Conservation (phyloP, 2,329 filamentous ascomycete genomes). For the Beauveria asiatica region DNA sequence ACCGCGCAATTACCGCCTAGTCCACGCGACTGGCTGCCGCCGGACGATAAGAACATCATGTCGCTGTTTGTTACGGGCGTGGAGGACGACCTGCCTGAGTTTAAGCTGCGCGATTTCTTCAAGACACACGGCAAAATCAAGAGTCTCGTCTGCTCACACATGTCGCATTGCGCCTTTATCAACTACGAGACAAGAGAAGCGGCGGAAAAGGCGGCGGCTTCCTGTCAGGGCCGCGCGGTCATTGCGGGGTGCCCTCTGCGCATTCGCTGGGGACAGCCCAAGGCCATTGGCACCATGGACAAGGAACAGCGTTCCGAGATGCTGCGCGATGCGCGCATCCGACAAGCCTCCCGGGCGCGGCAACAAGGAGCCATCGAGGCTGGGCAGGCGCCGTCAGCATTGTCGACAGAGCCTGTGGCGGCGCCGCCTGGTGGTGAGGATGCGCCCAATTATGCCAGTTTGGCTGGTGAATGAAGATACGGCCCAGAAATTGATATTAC, state of each 20-base stretch:
- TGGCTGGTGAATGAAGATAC: conserved; percentile 62
- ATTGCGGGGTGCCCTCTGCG: conserved; percentile 85
- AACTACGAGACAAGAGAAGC: conserved; percentile 82
- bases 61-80: conserved; percentile 92
- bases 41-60: conserved; percentile 75
- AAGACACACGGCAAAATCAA: conserved; percentile 81
- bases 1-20: conserved; percentile 69
- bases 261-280: conserved; percentile 88
- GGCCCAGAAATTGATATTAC: conserved; percentile 11
- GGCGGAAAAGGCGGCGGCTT: conserved; percentile 76
- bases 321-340: conserved; percentile 58
- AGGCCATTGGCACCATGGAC: conserved; percentile 85
- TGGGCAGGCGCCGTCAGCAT: conserved; percentile 17
- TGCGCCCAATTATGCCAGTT: conserved; percentile 69
- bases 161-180: conserved; percentile 93
- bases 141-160: conserved; percentile 90
- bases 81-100: conserved; percentile 91
- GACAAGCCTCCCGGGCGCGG: conserved; percentile 28
- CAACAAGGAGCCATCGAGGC: conserved; percentile 24
- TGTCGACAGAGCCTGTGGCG: conserved; percentile 43
- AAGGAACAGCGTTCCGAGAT: conserved; percentile 75
- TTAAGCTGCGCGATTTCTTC: conserved; percentile 86
- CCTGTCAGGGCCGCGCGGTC: conserved; percentile 79
- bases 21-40: conserved; percentile 78
- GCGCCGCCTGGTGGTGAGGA: conserved; percentile 73